A percentile compares a stretch with the other conserved stretches of the same genome.
Evolutionary conservation across 805 yeast genomes (phyloP).

Genomic region (Nakazawaea populi): DNA sequence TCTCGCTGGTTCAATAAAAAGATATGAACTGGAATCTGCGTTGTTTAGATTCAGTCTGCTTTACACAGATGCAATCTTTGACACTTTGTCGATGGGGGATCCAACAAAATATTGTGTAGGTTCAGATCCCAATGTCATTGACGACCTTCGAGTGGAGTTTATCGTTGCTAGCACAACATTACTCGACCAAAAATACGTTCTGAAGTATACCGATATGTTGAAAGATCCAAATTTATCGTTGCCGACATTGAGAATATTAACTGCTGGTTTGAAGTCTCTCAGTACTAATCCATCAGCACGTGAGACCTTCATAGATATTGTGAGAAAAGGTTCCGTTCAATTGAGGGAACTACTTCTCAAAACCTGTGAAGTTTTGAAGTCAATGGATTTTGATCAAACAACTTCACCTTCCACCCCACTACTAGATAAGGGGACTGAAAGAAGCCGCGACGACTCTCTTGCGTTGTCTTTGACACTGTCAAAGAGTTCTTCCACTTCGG

Average conservation of each 20-base stretch:
- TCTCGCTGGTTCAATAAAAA: conserved; percentile 7
- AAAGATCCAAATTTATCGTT: conserved; percentile 5
- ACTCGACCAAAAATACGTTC: conserved; percentile 7
- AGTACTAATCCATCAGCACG: conserved; percentile 8
- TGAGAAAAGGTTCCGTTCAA: neutral
- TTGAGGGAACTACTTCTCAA: conserved; percentile 2
- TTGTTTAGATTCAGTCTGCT: conserved; percentile 4
- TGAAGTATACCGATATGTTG: neutral
- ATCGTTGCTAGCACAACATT: conserved; percentile 19
- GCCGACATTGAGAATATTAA: conserved; percentile 9
- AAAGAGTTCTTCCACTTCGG: conserved; percentile 4
- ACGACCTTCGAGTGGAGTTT: conserved; percentile 18
- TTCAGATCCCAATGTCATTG: conserved; percentile 13
- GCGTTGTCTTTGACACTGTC: conserved; percentile 7
- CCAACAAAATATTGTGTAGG: conserved; percentile 16
- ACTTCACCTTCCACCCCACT: conserved; percentile 15
- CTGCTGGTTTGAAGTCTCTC: conserved; percentile 9
- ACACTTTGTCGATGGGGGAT: conserved; percentile 4
- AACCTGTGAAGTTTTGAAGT: conserved; percentile 6
- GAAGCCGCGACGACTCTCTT: neutral
- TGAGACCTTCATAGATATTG: neutral
- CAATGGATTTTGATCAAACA: neutral
- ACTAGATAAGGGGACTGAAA: conserved; percentile 8
- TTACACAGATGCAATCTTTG: conserved; percentile 6
- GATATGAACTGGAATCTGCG: conserved; percentile 4